A percentile compares a stretch with the other conserved stretches of the same genome.
Evolutionary conservation across 1,139 yeast species (phyloP).

Genomic region (Geotrichum australiense): DNA sequence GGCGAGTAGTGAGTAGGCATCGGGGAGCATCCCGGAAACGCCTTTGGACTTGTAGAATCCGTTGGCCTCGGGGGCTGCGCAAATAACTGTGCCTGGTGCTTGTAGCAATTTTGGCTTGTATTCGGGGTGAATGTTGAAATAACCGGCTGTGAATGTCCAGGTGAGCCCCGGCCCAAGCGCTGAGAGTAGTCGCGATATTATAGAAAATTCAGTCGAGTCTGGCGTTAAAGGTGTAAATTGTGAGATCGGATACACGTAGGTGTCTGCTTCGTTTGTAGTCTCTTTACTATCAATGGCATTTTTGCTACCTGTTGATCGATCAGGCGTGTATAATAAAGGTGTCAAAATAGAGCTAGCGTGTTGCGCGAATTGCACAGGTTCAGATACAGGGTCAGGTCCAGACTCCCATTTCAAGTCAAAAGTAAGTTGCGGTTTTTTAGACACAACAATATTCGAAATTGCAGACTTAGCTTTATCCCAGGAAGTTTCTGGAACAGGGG

Average conservation of each 20-base stretch:
- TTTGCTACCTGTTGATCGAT: no score
- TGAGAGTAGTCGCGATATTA: constrained; percentile 53
- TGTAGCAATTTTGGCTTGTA: constrained; percentile 55
- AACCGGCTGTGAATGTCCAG: constrained; percentile 96
- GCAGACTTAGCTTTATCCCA: constrained; percentile 8
- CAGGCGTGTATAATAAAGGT: constrained; percentile 50
- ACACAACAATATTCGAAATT: constrained; percentile 4
- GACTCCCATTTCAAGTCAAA: constrained; percentile 68
- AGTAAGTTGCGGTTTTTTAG: constrained; percentile 16
- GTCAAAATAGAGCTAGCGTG: constrained; percentile 53
- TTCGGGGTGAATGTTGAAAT: constrained; percentile 82
- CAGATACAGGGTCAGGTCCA: constrained; percentile 62
- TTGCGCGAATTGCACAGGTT: constrained; percentile 49
- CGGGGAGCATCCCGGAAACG: constrained; percentile 73
- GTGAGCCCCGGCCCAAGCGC: constrained; percentile 48
- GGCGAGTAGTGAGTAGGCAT: constrained; percentile 76
- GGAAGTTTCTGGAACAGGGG: neutral
- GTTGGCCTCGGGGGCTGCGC: constrained; percentile 87
- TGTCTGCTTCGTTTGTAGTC: no score
- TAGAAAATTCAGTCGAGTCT: constrained; percentile 73
- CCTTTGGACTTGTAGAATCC: constrained; percentile 87
- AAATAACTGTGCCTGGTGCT: constrained; percentile 63
- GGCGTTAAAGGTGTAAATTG: constrained; percentile 76
- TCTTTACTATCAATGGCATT: no score
- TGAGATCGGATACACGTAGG: constrained; percentile 74